Evolutionary conservation across 352 stramenopile species (phyloP).

Genomic region (Thraustochytrium striatum): DNA sequence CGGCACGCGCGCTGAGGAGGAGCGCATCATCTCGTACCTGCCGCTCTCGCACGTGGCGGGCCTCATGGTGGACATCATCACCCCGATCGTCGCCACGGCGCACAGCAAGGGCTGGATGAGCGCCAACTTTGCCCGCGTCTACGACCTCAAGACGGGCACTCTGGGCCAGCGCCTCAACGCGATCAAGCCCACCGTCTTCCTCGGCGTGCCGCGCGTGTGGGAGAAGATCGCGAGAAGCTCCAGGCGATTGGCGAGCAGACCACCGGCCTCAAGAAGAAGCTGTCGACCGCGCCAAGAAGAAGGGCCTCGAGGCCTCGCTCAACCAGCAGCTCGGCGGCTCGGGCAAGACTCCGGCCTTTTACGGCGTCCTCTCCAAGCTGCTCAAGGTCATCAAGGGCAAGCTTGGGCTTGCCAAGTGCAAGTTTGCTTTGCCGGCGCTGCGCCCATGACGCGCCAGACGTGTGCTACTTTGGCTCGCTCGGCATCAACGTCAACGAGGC

Average conservation of each 20-base stretch:
- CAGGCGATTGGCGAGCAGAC: slow-evolving; percentile 45
- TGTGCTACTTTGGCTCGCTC: slow-evolving; percentile 60
- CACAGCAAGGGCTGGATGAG: slow-evolving; percentile 49
- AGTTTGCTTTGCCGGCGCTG: slow-evolving; percentile 56
- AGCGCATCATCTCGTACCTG: slow-evolving; percentile 57
- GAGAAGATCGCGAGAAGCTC: slow-evolving; percentile 87
- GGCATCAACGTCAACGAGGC: slow-evolving; percentile 59
- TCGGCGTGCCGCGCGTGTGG: slow-evolving; percentile 81
- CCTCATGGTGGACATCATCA: slow-evolving; percentile 42
- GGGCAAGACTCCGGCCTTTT: neutral
- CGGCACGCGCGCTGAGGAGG: neutral
- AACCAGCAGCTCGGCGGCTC: slow-evolving; percentile 10
- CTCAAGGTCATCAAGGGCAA: slow-evolving; percentile 50
- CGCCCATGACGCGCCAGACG: slow-evolving; percentile 58
- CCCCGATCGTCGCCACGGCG: neutral
- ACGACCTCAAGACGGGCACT: slow-evolving; percentile 76
- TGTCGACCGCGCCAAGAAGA: slow-evolving; percentile 4
- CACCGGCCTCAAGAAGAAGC: slow-evolving; percentile 57
- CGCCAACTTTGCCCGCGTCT: slow-evolving; percentile 74
- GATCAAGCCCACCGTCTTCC: slow-evolving; percentile 72
- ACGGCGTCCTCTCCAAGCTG: slow-evolving; percentile 51
- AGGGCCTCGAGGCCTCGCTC: neutral
- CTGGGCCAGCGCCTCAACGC: slow-evolving; percentile 75
- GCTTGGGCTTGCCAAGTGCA: slow-evolving; percentile 53
- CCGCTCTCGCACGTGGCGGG: slow-evolving; percentile 59